These are phyloP conservation scores for Lizanozyma gosingica DNA, from an alignment of 1,139 yeast species.

Conservation along the genomic window DNA sequence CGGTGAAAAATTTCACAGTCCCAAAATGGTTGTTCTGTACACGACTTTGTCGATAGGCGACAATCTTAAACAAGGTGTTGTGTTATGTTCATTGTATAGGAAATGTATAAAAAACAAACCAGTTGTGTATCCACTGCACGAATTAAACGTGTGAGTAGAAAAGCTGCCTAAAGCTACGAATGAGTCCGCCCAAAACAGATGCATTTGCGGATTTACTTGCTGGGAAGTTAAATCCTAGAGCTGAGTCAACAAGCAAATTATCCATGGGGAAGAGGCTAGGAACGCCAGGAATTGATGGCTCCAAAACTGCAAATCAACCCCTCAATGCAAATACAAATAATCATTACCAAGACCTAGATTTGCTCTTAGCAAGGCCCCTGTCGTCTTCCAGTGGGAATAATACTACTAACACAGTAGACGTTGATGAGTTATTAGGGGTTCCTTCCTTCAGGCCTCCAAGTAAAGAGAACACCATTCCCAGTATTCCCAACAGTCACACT, in stretches of 20 bases:
- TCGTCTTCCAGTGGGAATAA: conserved; percentile 13
- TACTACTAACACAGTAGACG: conserved; percentile 1
- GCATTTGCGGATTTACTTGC: conserved; percentile 38
- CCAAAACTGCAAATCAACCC: no score
- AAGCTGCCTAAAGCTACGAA: no score
- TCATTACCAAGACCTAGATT: conserved; percentile 4
- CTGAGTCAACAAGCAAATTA: conserved; percentile 7
- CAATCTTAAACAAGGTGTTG: neutral
- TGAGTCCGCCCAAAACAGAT: conserved; percentile 33
- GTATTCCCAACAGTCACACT: conserved; percentile 1
- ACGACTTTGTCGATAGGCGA: neutral
- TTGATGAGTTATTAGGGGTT: neutral
- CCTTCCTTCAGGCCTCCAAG: neutral
- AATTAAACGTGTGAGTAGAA: no score
- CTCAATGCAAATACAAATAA: conserved; percentile 9
- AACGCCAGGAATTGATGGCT: conserved; percentile 9
- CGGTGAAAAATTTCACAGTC: neutral
- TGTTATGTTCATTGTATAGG: neutral
- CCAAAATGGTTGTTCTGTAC: neutral
- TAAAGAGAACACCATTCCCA: neutral
- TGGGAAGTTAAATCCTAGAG: conserved; percentile 3
- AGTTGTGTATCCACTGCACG: no score
- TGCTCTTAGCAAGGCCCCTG: neutral
- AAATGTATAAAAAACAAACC: no score
- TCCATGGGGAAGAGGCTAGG: neutral